Conservation (phyloP, 768 basidiomycete genomes). For the Albatrellus ellisii region DNA sequence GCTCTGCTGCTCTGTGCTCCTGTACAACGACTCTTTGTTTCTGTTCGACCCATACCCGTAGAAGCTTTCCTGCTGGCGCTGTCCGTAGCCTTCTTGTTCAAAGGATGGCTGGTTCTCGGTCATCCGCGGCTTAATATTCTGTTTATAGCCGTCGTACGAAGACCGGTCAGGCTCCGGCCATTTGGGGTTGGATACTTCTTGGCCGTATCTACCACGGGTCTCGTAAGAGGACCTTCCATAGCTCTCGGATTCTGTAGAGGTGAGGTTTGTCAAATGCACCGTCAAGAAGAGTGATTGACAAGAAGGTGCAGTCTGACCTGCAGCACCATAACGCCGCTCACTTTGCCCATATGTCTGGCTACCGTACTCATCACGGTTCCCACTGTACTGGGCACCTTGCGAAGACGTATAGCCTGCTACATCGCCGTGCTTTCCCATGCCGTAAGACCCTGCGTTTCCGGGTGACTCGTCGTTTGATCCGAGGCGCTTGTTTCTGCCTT, state of each 20-base stretch:
- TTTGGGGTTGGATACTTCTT: not conserved
- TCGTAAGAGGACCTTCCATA: not conserved
- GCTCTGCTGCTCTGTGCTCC: not conserved
- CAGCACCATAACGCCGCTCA: no score
- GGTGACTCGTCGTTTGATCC: conserved; percentile 4
- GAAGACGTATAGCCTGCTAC: not conserved
- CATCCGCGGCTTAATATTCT: no score
- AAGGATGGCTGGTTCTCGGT: no score
- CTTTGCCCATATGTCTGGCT: not conserved
- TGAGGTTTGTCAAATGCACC: not conserved
- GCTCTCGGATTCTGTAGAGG: not conserved
- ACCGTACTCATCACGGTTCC: not conserved
- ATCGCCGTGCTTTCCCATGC: conserved; percentile 1
- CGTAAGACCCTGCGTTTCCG: not conserved
- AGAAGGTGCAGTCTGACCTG: no score
- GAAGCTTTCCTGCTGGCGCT: not conserved
- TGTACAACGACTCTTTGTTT: no score
- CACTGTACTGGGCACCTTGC: conserved; percentile 1
- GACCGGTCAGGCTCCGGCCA: no score
- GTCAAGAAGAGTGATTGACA: no score
- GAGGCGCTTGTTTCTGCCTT: conserved; percentile 7
- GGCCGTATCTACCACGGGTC: not conserved
- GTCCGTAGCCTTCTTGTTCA: not conserved
- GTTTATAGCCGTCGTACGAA: no score
- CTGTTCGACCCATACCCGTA: no score